phyloP scores from a whole-genome alignment of 164 flowering plant genomes.

The Kingdonia uniflora region DNA sequence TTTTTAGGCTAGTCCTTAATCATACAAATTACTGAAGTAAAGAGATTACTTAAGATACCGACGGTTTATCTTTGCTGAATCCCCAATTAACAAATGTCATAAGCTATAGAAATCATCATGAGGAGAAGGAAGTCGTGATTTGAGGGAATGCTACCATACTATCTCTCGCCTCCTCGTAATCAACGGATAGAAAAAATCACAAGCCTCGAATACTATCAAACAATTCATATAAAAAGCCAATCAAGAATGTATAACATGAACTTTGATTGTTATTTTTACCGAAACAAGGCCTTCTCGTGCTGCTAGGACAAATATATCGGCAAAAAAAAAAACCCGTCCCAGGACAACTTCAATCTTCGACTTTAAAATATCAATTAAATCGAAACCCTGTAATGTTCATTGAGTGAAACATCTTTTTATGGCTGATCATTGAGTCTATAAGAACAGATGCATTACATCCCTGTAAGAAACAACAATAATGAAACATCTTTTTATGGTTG shows the following conservation, averaged over 20 bases:
- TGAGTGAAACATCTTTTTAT: slow-evolving; percentile 40
- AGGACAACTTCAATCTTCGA: slow-evolving; percentile 44
- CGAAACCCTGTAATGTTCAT: slow-evolving; percentile 37
- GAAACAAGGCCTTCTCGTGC: slow-evolving; percentile 41
- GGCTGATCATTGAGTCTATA: slow-evolving; percentile 22
- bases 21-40: background rate
- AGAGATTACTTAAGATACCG: slow-evolving; percentile 27
- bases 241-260: background rate
- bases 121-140: slow-evolving; percentile 41
- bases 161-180: slow-evolving; percentile 48
- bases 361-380: slow-evolving; percentile 35
- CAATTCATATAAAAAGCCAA: background rate
- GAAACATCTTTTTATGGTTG: slow-evolving; percentile 33
- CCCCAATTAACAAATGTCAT: slow-evolving; percentile 30
- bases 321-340: slow-evolving; percentile 51
- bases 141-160: slow-evolving; percentile 17
- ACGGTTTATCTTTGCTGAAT: slow-evolving; percentile 42
- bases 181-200: slow-evolving; percentile 55
- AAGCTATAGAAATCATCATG: slow-evolving; percentile 20
- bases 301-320: slow-evolving; percentile 52
- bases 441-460: slow-evolving; percentile 59
- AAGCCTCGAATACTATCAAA: slow-evolving; percentile 22
- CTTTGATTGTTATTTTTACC: slow-evolving; percentile 13
- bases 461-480: slow-evolving; percentile 9
- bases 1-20: too few relatives aligned